Percentiles rank a stretch among this genome's conserved stretches.
Conservation (phyloP, 2,329 filamentous ascomycete species). For the Tolypocladium amazonense region DNA sequence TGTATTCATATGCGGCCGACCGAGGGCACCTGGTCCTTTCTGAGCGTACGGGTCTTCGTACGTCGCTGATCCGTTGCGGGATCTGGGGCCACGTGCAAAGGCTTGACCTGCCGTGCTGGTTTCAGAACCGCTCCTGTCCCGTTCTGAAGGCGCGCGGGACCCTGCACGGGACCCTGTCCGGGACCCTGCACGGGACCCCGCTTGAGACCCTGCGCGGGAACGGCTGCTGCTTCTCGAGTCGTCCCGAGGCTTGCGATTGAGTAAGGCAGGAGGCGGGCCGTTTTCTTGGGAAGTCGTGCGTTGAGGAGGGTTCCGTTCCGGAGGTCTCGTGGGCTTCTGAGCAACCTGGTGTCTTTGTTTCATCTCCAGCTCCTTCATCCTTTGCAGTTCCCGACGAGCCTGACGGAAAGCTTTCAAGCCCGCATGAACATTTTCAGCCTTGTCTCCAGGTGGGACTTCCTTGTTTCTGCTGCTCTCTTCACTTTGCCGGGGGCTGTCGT, state of each 20-base stretch:
- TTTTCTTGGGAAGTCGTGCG: conserved; percentile 33
- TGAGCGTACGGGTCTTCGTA: conserved; percentile 24
- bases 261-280: conserved; percentile 31
- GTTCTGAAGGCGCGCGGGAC: conserved; percentile 28
- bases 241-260: conserved; percentile 33
- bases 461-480: background rate
- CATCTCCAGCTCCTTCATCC: conserved; percentile 41
- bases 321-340: conserved; percentile 2
- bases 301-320: conserved; percentile 15
- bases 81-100: conserved; percentile 26
- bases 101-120: conserved; percentile 34
- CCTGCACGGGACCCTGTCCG: conserved; percentile 16
- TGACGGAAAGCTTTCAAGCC: conserved; percentile 48
- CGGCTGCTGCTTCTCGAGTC: conserved; percentile 23
- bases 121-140: conserved; percentile 45
- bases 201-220: conserved; percentile 17
- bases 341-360: conserved; percentile 29
- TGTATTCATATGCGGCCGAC: conserved; percentile 20
- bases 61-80: conserved; percentile 25
- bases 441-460: conserved; percentile 11
- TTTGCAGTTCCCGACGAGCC: conserved; percentile 45
- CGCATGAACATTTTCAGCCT: conserved; percentile 33
- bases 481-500: background rate
- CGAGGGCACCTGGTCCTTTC: conserved; percentile 11
- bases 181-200: conserved; percentile 19